Evolutionary conservation across 345 rosid genomes (phyloP), one percentile per base, ranked within the genome.

Genomic region (Luvunga scandens): DNA sequence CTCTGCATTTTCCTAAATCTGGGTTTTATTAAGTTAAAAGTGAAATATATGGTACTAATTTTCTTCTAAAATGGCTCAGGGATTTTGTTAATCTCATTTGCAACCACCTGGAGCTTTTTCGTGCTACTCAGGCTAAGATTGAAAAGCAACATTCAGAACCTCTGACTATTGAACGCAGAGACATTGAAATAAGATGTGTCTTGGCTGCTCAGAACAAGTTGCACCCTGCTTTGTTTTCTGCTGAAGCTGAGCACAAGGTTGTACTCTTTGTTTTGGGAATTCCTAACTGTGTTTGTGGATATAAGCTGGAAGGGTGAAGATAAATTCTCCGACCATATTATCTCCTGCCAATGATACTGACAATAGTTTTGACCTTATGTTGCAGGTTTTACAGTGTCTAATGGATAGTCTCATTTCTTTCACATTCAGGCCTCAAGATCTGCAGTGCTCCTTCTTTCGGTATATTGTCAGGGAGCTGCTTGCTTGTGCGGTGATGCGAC

Each of bases 221-320:
- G 88, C 99, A 93, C 82, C 99, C 98, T 73, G 99, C 98, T 78
- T 83, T 97, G 75, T 97, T 91, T 86, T 97, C 97, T 75, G 78
- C 89, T 81, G 96, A 90, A 78, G 94, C 98, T 27, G 98, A 94
- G 88, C 98, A 97, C 82, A 94, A 91, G 99, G 99, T 97, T 78
- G 39, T 64, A 66, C 77, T 63, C 38, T 48, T 80, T 73, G 34
- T 80, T 73, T 24, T 77, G 76, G 80, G 77, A 28, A 79, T 33
- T 28, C 16, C 64, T 24, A 48, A 12, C 69, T 75, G 39, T 65
- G 39, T 27, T 13, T 63, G 64, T 80, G 66, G 21, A 33, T 75
- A 30, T 28, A 21, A 19, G 28, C 42, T 55, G 28, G 33, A 71
- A 65, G 22, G 28, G 31, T 18, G 38, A 55, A 56, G 14, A 16